Conservation (phyloP, 2,329 filamentous ascomycete species). For the Leptographium radiaticola region DNA sequence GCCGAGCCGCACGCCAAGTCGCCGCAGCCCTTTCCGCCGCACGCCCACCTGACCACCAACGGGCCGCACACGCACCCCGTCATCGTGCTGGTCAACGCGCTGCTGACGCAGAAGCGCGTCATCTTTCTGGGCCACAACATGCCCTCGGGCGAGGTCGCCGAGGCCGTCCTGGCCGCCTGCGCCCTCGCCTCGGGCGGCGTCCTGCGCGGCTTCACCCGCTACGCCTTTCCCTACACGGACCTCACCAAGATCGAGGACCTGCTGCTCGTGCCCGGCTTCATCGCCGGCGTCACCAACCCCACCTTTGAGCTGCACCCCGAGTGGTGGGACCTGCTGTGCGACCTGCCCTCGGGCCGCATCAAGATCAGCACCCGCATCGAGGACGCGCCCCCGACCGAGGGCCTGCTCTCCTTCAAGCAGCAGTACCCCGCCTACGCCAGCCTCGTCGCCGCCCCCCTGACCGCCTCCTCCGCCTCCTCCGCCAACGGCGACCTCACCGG, state of each 20-base stretch:
- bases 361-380: slow-evolving; percentile 90
- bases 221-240: slow-evolving; percentile 97
- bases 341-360: slow-evolving; percentile 81
- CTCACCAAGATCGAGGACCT: slow-evolving; percentile 95
- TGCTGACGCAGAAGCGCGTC: slow-evolving; percentile 90
- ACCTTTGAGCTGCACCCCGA: slow-evolving; percentile 89
- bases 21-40: slow-evolving; percentile 71
- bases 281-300: slow-evolving; percentile 94
- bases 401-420: slow-evolving; percentile 76
- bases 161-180: slow-evolving; percentile 95
- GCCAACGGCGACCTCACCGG: slow-evolving; percentile 58
- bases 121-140: slow-evolving; percentile 94
- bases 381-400: slow-evolving; percentile 66
- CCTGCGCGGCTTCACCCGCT: slow-evolving; percentile 84
- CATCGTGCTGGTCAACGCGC: slow-evolving; percentile 84
- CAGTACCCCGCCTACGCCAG: slow-evolving; percentile 48
- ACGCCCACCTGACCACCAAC: slow-evolving; percentile 87
- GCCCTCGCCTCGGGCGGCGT: slow-evolving; percentile 84
- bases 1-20: slow-evolving; percentile 69
- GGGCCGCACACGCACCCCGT: slow-evolving; percentile 85
- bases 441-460: slow-evolving; percentile 27
- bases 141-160: slow-evolving; percentile 89
- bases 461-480: slow-evolving; percentile 14
- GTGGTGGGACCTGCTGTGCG: slow-evolving; percentile 97
- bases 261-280: slow-evolving; percentile 90